A percentile compares a stretch with the other conserved stretches of the same genome.
Conservation (phyloP, 2,329 filamentous ascomycete species). For the Aspergillus hiratsukae region DNA sequence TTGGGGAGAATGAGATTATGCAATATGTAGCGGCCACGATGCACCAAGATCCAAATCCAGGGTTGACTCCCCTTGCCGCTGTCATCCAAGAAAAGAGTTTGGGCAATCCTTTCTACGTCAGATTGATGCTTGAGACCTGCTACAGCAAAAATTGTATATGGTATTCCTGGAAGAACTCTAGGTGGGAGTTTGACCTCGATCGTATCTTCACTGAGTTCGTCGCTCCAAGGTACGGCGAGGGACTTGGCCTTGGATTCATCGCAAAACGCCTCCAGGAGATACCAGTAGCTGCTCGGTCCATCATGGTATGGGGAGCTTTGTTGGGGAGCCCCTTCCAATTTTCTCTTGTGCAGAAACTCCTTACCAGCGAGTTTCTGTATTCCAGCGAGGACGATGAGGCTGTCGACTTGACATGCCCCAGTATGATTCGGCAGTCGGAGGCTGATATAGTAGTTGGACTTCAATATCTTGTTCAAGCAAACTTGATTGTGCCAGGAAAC, state of each 20-base stretch:
- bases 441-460: conserved; percentile 66
- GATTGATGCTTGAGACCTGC: conserved; percentile 84
- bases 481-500: conserved; percentile 75
- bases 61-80: conserved; percentile 71
- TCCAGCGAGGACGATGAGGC: conserved; percentile 43
- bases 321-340: conserved; percentile 83
- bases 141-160: conserved; percentile 83
- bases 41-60: conserved; percentile 63
- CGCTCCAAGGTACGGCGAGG: conserved; percentile 71
- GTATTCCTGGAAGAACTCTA: conserved; percentile 79
- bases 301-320: conserved; percentile 81
- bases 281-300: conserved; percentile 66
- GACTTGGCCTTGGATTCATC: conserved; percentile 78
- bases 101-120: conserved; percentile 86
- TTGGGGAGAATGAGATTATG: conserved; percentile 74
- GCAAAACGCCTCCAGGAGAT: conserved; percentile 72
- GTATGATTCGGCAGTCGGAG: conserved; percentile 57
- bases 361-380: conserved; percentile 69
- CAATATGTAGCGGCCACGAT: conserved; percentile 80
- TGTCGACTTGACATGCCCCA: conserved; percentile 34
- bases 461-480: conserved; percentile 75
- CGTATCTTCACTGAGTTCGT: conserved; percentile 80
- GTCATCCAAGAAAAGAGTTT: conserved; percentile 85
- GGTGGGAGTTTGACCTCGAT: conserved; percentile 83
- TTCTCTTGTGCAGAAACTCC: conserved; percentile 68